phyloP scores from a whole-genome alignment of 2,329 filamentous ascomycete genomes.

The Aspergillus tubingensis region DNA sequence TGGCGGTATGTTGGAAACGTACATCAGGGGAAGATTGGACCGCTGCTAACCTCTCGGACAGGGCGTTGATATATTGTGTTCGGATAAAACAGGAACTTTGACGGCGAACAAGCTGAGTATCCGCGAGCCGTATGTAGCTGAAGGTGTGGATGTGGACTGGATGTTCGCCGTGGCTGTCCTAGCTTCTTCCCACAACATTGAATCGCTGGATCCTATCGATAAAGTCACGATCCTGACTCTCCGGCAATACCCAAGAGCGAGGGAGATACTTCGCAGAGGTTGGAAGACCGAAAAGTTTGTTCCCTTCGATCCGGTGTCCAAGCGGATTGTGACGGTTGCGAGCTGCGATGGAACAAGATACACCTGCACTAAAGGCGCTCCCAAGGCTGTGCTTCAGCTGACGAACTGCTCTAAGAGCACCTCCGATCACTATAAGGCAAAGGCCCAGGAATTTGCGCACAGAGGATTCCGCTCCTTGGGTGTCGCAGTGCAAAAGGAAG shows the following conservation, averaged over 20 bases:
- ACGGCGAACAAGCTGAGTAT: constrained; percentile 65
- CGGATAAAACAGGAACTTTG: constrained; percentile 80
- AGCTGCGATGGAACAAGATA: constrained; percentile 69
- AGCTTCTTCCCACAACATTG: constrained; percentile 76
- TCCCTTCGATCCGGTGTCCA: constrained; percentile 72
- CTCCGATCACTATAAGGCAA: constrained; percentile 67
- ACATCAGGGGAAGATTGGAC: not conserved
- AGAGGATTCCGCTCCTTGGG: constrained; percentile 78
- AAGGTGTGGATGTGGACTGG: constrained; percentile 78
- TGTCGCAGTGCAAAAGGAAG: constrained; percentile 75
- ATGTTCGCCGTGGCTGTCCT: constrained; percentile 80
- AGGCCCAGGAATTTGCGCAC: constrained; percentile 73
- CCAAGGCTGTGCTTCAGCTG: constrained; percentile 71
- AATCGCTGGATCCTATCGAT: constrained; percentile 76
- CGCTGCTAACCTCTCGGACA: constrained; percentile 22
- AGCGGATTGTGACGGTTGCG: constrained; percentile 72
- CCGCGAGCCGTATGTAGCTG: constrained; percentile 73
- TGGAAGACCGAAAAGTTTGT: constrained; percentile 78
- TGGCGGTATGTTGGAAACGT: constrained; percentile 54
- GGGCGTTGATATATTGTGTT: constrained; percentile 75
- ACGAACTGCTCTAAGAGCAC: constrained; percentile 67
- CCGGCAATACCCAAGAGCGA: constrained; percentile 72
- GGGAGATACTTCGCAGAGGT: constrained; percentile 71
- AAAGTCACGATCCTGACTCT: constrained; percentile 76
- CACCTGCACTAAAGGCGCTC: constrained; percentile 75